Evolutionary conservation across 2,329 filamentous ascomycete species (phyloP).

Genomic region (Arthrobotrys sinensis): DNA sequence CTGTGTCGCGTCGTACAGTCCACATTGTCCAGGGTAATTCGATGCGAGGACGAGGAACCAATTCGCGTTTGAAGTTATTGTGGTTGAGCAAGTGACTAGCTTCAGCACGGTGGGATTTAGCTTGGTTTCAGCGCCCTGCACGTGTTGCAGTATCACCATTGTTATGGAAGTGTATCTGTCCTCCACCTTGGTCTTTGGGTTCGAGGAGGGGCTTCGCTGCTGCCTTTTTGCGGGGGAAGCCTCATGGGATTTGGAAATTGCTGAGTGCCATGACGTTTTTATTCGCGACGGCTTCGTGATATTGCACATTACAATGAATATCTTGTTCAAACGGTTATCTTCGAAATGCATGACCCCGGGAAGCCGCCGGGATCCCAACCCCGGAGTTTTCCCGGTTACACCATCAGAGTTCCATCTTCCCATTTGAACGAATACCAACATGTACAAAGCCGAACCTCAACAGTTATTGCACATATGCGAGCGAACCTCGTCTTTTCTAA

Average conservation of each 20-base stretch:
- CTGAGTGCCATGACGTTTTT: slow-evolving; percentile 33
- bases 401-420: slow-evolving; percentile 15
- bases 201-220: slow-evolving; percentile 15
- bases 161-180: slow-evolving; percentile 34
- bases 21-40: slow-evolving; percentile 41
- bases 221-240: slow-evolving; percentile 23
- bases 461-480: slow-evolving; percentile 39
- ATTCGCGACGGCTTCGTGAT: slow-evolving; percentile 35
- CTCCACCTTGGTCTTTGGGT: slow-evolving; percentile 15
- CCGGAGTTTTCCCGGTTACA: slow-evolving; percentile 41
- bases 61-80: slow-evolving; percentile 47
- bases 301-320: slow-evolving; percentile 8
- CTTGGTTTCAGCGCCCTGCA: slow-evolving; percentile 61
- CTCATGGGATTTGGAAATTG: slow-evolving; percentile 31
- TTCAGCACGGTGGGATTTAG: slow-evolving; percentile 36
- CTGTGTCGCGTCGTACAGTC: slow-evolving; percentile 56
- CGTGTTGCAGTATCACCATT: slow-evolving; percentile 57
- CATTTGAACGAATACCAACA: slow-evolving; percentile 13
- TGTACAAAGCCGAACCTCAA: slow-evolving; percentile 51
- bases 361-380: slow-evolving; percentile 10
- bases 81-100: slow-evolving; percentile 36
- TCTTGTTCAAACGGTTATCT: background rate
- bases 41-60: slow-evolving; percentile 47
- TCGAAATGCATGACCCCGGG: slow-evolving; percentile 9
- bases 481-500: slow-evolving; percentile 48